phyloP scores from a whole-genome alignment of 2,329 filamentous ascomycete species.

The Claviceps pusilla region DNA sequence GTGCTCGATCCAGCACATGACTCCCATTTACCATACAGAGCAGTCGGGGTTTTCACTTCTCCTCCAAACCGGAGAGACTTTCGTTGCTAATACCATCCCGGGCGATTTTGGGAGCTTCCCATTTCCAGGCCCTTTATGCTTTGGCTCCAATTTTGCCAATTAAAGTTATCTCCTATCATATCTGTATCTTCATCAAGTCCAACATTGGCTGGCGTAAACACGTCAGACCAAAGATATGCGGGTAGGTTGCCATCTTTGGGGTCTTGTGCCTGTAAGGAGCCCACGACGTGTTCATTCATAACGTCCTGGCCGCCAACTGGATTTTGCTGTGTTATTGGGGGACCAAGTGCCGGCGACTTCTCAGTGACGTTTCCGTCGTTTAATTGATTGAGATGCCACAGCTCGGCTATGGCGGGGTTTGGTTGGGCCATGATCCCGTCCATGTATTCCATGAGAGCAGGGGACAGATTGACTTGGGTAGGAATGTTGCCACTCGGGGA shows the following conservation, averaged over 20 bases:
- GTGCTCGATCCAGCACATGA: not conserved
- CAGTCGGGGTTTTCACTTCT: not conserved
- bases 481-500: constrained; percentile 8
- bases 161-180: constrained; percentile 28
- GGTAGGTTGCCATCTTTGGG: constrained; percentile 21
- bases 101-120: constrained; percentile 12
- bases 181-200: constrained; percentile 20
- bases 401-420: constrained; percentile 20
- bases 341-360: not conserved
- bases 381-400: constrained; percentile 14
- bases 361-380: not conserved
- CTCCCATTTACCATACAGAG: not conserved
- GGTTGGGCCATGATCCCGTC: constrained; percentile 24
- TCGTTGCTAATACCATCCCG: constrained; percentile 9
- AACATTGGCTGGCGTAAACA: constrained; percentile 16
- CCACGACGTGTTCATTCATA: constrained; percentile 10
- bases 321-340: not conserved
- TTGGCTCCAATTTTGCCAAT: constrained; percentile 35
- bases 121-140: constrained; percentile 25
- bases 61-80: not conserved
- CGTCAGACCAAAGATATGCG: constrained; percentile 27
- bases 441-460: constrained; percentile 20
- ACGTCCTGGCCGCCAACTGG: constrained; percentile 4
- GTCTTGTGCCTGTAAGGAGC: constrained; percentile 10
- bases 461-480: constrained; percentile 13